These are phyloP conservation scores for Peronospora belbahrii DNA, from an alignment of 352 stramenopile species.

Conservation along the genomic window DNA sequence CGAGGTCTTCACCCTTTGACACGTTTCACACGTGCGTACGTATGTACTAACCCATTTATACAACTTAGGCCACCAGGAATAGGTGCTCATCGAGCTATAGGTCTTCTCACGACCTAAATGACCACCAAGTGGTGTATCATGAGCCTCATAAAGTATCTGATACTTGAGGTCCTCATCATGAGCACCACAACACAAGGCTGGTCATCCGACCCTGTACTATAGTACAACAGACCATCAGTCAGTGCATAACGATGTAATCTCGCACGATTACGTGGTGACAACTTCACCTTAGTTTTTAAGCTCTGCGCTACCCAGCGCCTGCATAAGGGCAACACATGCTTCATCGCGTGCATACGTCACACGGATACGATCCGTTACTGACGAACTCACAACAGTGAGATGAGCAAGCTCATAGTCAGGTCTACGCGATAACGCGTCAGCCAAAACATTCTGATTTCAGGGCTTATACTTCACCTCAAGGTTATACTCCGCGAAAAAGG, in stretches of 20 bases:
- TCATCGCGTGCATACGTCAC: too few species aligned
- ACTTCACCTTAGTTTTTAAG: too few species aligned
- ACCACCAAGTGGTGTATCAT: neutral
- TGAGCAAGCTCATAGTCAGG: too few species aligned
- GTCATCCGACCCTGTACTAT: neutral
- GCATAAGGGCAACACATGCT: too few species aligned
- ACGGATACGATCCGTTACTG: too few species aligned
- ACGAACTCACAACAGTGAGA: too few species aligned
- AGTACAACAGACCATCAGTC: neutral
- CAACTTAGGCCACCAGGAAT: conserved; percentile 15
- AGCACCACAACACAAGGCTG: neutral
- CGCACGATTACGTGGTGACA: neutral
- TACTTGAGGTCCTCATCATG: conserved; percentile 22
- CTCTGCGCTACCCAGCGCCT: too few species aligned
- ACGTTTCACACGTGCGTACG: conserved; percentile 10
- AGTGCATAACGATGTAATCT: neutral
- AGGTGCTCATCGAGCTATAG: neutral
- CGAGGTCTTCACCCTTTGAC: neutral
- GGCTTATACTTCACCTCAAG: too few species aligned
- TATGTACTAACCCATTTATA: conserved; percentile 20
- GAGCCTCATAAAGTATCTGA: conserved; percentile 10
- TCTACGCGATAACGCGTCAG: too few species aligned
- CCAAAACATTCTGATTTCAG: too few species aligned
- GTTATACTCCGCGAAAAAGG: too few species aligned
- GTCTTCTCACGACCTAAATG: conserved; percentile 19